Evolutionary conservation across 1,284 basidiomycete species (phyloP).

Genomic region (Abortiporus biennis): DNA sequence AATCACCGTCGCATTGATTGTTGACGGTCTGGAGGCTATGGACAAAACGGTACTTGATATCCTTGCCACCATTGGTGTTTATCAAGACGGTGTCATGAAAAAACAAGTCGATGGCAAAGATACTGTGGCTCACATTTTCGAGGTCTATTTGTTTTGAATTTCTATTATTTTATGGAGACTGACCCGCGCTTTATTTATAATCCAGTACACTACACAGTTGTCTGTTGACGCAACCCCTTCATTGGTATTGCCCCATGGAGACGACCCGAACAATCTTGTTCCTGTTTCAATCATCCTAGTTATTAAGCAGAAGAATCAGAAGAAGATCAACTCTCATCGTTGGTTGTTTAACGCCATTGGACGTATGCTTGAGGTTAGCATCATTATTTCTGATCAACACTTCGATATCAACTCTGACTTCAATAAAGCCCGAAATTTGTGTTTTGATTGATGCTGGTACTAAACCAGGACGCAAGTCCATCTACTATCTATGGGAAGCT

Average conservation of each 20-base stretch:
- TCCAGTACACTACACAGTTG: conserved; percentile 84
- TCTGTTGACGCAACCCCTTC: conserved; percentile 87
- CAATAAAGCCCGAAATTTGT: conserved; percentile 75
- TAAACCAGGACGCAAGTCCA: conserved; percentile 93
- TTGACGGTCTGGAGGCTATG: conserved; percentile 94
- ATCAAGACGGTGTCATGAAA: conserved; percentile 96
- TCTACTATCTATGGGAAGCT: conserved; percentile 96
- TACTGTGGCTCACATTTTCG: conserved; percentile 88
- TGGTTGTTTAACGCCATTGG: conserved; percentile 99
- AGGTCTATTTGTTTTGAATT: conserved; percentile 43
- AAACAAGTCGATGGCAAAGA: conserved; percentile 90
- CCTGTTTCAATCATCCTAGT: conserved; percentile 96
- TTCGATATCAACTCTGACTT: conserved; percentile 4
- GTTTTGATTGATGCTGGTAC: conserved; percentile 93
- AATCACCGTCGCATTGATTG: conserved; percentile 88
- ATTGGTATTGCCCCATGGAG: conserved; percentile 83
- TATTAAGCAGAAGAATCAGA: conserved; percentile 95
- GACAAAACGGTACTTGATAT: conserved; percentile 92
- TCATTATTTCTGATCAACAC: background rate
- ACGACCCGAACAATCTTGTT: conserved; percentile 87
- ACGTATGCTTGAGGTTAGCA: conserved; percentile 62
- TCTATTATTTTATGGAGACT: background rate
- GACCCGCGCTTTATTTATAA: conserved; percentile 4
- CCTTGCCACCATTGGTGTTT: conserved; percentile 83
- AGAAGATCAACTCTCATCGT: conserved; percentile 95